These are phyloP conservation scores for Angophora floribunda DNA, from an alignment of 345 rosid species.

Conservation along the genomic window DNA sequence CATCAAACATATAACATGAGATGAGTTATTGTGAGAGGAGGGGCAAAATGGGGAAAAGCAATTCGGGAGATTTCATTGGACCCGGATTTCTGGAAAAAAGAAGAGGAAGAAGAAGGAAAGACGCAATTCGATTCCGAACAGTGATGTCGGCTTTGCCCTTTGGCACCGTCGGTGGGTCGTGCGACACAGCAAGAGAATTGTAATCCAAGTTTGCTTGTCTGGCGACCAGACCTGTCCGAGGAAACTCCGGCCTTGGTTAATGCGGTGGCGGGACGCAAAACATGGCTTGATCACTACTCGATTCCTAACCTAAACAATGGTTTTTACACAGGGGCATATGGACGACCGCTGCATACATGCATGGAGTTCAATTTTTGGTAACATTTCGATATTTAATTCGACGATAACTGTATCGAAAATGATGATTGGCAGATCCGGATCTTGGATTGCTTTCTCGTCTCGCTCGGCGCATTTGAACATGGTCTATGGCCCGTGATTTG, in stretches of 20 bases:
- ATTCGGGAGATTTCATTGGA: neutral
- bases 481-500: neutral
- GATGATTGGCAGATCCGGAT: neutral
- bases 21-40: neutral
- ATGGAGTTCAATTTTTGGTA: neutral
- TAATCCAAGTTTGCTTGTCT: neutral
- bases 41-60: neutral
- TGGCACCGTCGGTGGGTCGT: neutral
- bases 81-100: neutral
- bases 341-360: neutral
- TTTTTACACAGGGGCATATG: neutral
- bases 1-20: neutral
- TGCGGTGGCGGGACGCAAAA: neutral
- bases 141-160: neutral
- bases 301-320: neutral
- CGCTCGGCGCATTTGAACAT: neutral
- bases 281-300: neutral
- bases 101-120: neutral
- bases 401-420: neutral
- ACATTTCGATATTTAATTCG: neutral
- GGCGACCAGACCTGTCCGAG: neutral
- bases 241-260: neutral
- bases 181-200: neutral
- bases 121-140: neutral
- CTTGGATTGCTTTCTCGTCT: neutral